Conservation (phyloP, 2,329 filamentous ascomycete genomes). For the Aspergillus ochraceoroseus region DNA sequence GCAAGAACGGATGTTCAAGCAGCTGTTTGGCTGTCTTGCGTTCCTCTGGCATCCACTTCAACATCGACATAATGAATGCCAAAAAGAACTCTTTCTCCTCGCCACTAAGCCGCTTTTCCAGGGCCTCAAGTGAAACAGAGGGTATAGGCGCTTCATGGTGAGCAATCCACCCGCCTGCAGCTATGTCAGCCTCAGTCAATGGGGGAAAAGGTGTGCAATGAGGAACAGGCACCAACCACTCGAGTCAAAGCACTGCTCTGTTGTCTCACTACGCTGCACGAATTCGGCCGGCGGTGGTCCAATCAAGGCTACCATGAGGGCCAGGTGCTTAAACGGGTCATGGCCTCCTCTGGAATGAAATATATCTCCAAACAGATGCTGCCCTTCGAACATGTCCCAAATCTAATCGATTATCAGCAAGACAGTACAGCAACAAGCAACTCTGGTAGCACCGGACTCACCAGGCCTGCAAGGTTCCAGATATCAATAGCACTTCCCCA, state of each 20-base stretch:
- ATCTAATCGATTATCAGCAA: constrained; percentile 31
- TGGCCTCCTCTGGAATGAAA: constrained; percentile 21
- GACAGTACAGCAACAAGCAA: constrained; percentile 11
- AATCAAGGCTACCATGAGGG: constrained; percentile 26
- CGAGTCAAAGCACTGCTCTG: constrained; percentile 26
- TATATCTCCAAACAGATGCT: constrained; percentile 40
- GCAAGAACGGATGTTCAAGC: constrained; percentile 23
- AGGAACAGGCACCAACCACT: constrained; percentile 18
- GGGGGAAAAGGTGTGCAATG: neutral
- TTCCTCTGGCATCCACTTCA: constrained; percentile 40
- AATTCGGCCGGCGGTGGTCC: constrained; percentile 28
- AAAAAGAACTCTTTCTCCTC: constrained; percentile 35
- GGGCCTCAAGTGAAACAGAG: constrained; percentile 17
- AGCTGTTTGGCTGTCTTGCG: constrained; percentile 36
- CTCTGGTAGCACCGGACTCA: constrained; percentile 4
- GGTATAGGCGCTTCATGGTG: constrained; percentile 22
- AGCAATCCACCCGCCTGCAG: constrained; percentile 24
- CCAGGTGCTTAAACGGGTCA: constrained; percentile 27
- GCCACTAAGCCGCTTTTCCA: constrained; percentile 23
- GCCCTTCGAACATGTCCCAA: constrained; percentile 49
- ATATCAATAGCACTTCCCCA: constrained; percentile 7
- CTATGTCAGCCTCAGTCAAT: constrained; percentile 10
- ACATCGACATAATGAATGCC: constrained; percentile 35
- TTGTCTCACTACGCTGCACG: constrained; percentile 27
- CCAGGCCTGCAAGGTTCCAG: constrained; percentile 8